Conservation (phyloP, 331 rosid genomes). For the Stylosanthes scabra region DNA sequence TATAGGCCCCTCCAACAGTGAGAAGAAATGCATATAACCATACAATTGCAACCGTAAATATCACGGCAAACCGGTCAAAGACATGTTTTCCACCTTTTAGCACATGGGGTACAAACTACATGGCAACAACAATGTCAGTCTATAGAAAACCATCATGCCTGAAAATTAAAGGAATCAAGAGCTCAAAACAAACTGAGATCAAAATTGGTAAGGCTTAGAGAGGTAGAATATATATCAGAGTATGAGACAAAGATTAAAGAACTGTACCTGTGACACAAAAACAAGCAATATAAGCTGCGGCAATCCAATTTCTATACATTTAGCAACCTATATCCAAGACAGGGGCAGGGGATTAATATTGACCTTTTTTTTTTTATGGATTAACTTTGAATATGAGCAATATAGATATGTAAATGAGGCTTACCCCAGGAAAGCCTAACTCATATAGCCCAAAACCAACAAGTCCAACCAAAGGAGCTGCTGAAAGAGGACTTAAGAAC, state of each 20-base stretch:
- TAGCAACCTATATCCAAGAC: slow-evolving; percentile 77
- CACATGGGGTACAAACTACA: slow-evolving; percentile 90
- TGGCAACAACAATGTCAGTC: slow-evolving; percentile 36
- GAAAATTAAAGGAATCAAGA: slow-evolving; percentile 14
- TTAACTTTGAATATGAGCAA: slow-evolving; percentile 1
- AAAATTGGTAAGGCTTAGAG: slow-evolving; percentile 18
- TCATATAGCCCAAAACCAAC: slow-evolving; percentile 97
- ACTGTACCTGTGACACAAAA: slow-evolving; percentile 88
- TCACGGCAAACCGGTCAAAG: slow-evolving; percentile 83
- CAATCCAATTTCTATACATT: slow-evolving; percentile 96
- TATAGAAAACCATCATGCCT: slow-evolving; percentile 32
- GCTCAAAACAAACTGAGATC: slow-evolving; percentile 30
- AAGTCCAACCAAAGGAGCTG: slow-evolving; percentile 86
- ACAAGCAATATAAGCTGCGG: slow-evolving; percentile 85
- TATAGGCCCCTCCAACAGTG: slow-evolving; percentile 97
- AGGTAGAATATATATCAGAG: slow-evolving; percentile 6
- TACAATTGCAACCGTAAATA: slow-evolving; percentile 82
- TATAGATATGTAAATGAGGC: slow-evolving; percentile 41
- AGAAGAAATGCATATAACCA: slow-evolving; percentile 96
- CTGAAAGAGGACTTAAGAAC: slow-evolving; percentile 97
- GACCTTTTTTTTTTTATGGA: not conserved
- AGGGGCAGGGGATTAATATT: slow-evolving; percentile 40
- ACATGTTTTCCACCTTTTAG: slow-evolving; percentile 56
- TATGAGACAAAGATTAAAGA: slow-evolving; percentile 5
- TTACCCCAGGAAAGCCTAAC: slow-evolving; percentile 97